Base-by-base conservation (phyloP, 148 eudicot species). In the Chenopodium suecicum region DNA sequence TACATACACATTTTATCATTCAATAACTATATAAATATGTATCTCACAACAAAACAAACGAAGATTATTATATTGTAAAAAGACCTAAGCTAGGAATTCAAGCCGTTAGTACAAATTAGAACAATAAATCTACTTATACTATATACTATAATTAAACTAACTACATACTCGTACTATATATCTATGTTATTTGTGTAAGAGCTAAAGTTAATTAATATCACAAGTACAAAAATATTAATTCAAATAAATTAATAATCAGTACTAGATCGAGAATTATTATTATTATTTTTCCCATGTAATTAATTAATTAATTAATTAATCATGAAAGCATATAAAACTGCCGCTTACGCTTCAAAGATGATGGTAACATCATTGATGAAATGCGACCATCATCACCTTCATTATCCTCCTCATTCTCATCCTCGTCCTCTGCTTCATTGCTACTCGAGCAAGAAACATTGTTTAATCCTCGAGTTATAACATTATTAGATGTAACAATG, bases 331-430 rank as follows among this genome's bases (percentile, higher is more conserved):
- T 0, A 54, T 22, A 63, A 78, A 47, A 31, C 13, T 65, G 76
- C 27, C 81, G 62, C 70, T 47, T 77, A 12, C 87, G 81, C 27
- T 84, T 87, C 19, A 76, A 47, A 4, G 82, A 70, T 19, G 63
- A 50, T 67, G 81, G 47, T 47, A 63, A 17, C 41, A 29, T 25
- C 41, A 29, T 25, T 20, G 63, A 10, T 22, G 63, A 75, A 10
- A 31, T 11, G 34, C 19, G 25, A 6, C 81, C 23, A 12, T 72
- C 74, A 72, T 12, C 66, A 54, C 73, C 80, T 9, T 46, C 65
- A 22, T 52, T 70, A 44, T 74, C 63, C 20, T 1, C 77, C 54
- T 78, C 50, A 22, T 72, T 23, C 50, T 19, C 74, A 68, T 75
- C 78, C 2, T 47, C 44, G 44, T 22, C 56, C 0, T 52, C 2